Evolutionary conservation across 495 filamentous ascomycete species (phyloP), one percentile per base, ranked within the genome.

Genomic region (Aspergillus campestris): DNA sequence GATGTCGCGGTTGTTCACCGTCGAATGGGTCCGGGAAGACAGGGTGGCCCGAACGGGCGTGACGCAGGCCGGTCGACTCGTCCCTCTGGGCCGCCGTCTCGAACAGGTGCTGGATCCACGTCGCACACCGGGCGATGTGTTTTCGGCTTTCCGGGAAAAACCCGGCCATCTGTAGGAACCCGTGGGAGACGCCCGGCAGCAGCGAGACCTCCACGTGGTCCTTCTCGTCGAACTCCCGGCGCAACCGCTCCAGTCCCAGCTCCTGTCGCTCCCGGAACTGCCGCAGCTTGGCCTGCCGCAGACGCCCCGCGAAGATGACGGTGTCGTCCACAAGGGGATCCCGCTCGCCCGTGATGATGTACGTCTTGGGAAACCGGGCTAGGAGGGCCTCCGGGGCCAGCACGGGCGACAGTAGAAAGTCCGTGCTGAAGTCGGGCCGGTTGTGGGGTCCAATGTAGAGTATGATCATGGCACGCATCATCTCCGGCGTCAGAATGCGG

Each of bases 381-480:
- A 98, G 77, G 3, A 97, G 69, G 1, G 74, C 67, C 51, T 95
- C 90, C 0, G 92, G 94, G 0, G 92, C 89, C 4, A 95, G 74
- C 12, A 96, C 81, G 1, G 92, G 94, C 0, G 83, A 92, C 7
- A 98, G 78, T 1, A 92, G 73, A 61, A 86, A 95, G 61, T 98
- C 94, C 8, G 86, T 89, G 27, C 75, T 77, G 66, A 98, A 97
- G 60, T 96, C 89, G 7, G 92, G 92, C 1, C 89, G 81, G 66
- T 89, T 83, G 58, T 95, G 81, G 0, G 91, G 90, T 11, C 92
- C 94, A 51, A 98, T 84, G 59, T 98, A 98, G 14, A 98, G 75
- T 61, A 98, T 95, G 47, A 98, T 92, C 92, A 98, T 97, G 28
- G 89, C 89, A 41, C 92, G 84, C 84, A 97, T 95, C 88, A 98